These are phyloP conservation scores for Sporothrix inflata DNA, from an alignment of 2,329 filamentous ascomycete genomes.

Conservation along the genomic window DNA sequence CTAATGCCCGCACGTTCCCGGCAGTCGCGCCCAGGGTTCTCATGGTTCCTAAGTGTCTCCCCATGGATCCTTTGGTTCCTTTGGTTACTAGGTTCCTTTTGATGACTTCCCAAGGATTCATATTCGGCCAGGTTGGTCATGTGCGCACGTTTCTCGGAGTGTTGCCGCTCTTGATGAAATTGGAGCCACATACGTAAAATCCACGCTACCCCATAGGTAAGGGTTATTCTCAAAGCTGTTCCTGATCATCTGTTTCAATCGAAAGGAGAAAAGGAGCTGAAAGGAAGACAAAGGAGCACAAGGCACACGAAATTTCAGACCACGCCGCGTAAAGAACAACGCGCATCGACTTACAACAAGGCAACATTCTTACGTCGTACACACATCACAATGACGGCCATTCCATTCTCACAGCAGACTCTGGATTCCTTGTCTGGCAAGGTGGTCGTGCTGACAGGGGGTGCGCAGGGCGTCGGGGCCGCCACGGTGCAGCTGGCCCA, in stretches of 20 bases:
- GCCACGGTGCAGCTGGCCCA: slow-evolving; percentile 35
- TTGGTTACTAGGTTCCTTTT: no score
- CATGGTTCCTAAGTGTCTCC: no score
- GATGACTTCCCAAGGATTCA: no score
- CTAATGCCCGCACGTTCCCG: slow-evolving; percentile 7
- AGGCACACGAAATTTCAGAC: neutral
- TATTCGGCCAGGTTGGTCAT: neutral
- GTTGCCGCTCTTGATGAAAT: neutral
- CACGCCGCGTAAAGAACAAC: neutral
- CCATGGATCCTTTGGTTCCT: no score
- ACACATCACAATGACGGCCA: slow-evolving; percentile 7
- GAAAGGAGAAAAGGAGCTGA: neutral
- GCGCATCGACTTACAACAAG: neutral
- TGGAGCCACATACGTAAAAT: neutral
- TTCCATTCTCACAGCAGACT: neutral
- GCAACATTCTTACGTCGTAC: neutral
- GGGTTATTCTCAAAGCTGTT: neutral
- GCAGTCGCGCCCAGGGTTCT: neutral
- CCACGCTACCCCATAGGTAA: neutral
- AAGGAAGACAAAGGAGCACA: neutral
- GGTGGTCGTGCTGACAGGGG: slow-evolving; percentile 36
- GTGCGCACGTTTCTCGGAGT: neutral
- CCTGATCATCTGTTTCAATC: neutral
- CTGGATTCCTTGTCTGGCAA: slow-evolving; percentile 28
- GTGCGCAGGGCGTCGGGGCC: slow-evolving; percentile 39